Base-by-base conservation (phyloP, 2,329 filamentous ascomycete genomes). In the Ophiostoma novo-ulmi region DNA sequence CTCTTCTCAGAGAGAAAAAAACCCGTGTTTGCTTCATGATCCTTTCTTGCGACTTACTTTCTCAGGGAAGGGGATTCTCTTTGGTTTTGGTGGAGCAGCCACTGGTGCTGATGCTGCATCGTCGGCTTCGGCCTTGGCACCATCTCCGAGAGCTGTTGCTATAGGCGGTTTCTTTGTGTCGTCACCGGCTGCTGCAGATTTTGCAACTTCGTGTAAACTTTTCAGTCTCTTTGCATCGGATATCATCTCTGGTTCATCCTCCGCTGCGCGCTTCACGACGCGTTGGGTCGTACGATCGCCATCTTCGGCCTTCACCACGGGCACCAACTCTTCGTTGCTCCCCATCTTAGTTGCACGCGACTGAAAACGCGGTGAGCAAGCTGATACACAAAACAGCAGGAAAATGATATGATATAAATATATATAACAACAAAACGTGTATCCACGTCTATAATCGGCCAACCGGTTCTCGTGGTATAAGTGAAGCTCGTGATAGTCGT, bases 11-110 rank as follows among this genome's bases (percentile, higher is more conserved):
- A 20, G 44, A 14, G 38, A 5, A 1, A 13, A 48, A 20, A 6
- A 6, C n/a, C 6, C 17, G 44, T 48, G 17, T n/a, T 4, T 31
- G 38, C n/a, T 8, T 48, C 6, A 20, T 48, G 5, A n/a, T 48
- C 3, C 31, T 31, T 48, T 48, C 8, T n/a, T 6, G 36, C 5
- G 22, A 31, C 67, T 35, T 20, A 91, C 90, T 85, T 96, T 97
- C 80, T 97, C 93, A 1, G 93, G 93, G 76, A 95, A 97, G 1
- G 91, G 92, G 44, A 96, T 92, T 22, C 88, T 86, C 74, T 88
- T 88, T 74, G 85, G 84, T n/a, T 65, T 65, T 36, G 31, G 31
- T 10, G 36, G 63, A 22, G 63, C 63, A n/a, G 63, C 6, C 20
- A n/a, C 36, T 7, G 79, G 79, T 6, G 81, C 79, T 72, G 85